phyloP scores from a whole-genome alignment of 495 filamentous ascomycete species.

The Lophiostoma macrostomum region DNA sequence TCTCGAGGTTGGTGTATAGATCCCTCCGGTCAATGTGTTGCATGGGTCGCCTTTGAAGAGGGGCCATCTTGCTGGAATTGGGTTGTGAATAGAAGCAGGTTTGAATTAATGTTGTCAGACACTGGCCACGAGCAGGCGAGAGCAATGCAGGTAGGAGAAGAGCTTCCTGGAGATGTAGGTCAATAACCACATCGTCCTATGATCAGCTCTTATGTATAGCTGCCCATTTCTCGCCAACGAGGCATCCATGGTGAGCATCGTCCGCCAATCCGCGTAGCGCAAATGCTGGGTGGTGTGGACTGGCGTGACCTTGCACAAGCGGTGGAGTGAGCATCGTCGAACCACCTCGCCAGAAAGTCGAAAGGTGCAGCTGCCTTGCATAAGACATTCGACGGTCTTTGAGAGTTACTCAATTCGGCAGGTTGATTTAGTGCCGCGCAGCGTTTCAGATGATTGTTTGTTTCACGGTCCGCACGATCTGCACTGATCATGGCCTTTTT shows the following conservation, averaged over 20 bases:
- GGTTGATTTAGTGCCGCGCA: no score
- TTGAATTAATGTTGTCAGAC: neutral
- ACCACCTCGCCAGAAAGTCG: neutral
- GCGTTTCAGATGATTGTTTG: no score
- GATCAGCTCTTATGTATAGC: slow-evolving; percentile 9
- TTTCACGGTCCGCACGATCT: no score
- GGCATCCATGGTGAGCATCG: slow-evolving; percentile 2
- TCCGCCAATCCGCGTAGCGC: neutral
- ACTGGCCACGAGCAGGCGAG: neutral
- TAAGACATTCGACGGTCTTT: no score
- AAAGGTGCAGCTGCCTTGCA: no score
- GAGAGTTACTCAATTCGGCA: no score
- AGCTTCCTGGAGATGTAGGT: no score
- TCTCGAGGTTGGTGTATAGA: slow-evolving; percentile 64
- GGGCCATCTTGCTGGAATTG: slow-evolving; percentile 6
- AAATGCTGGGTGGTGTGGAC: neutral
- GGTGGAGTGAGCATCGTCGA: no score
- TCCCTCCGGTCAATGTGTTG: slow-evolving; percentile 64
- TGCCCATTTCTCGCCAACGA: neutral
- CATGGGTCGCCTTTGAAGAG: slow-evolving; percentile 12
- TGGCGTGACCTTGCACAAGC: slow-evolving; percentile 17
- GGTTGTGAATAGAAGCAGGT: neutral
- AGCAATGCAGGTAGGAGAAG: neutral
- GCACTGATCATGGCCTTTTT: no score
- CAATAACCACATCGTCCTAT: no score